Conservation (phyloP, 2,329 filamentous ascomycete genomes). For the Neoascochyta sp. region DNA sequence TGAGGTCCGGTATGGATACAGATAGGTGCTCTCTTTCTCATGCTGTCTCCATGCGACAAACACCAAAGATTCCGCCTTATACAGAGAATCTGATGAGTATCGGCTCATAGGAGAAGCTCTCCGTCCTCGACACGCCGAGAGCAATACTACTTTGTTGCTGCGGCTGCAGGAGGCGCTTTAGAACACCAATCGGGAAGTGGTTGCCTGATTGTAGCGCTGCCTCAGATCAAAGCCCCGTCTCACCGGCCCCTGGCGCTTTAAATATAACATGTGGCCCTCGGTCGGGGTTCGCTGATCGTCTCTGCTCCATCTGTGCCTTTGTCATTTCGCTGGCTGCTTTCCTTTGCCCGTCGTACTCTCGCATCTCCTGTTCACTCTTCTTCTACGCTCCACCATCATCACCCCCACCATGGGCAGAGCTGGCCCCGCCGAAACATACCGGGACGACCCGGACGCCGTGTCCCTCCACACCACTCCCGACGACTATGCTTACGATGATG, state of each 20-base stretch:
- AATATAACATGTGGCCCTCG: constrained; percentile 11
- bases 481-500: constrained; percentile 38
- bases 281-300: too few relatives aligned
- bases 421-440: constrained; percentile 22
- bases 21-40: too few relatives aligned
- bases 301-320: too few relatives aligned
- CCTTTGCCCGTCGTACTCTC: neutral
- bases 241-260: constrained; percentile 14
- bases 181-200: constrained; percentile 13
- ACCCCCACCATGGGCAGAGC: constrained; percentile 30
- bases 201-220: constrained; percentile 25
- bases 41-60: too few relatives aligned
- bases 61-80: too few relatives aligned
- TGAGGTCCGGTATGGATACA: too few relatives aligned
- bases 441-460: constrained; percentile 39
- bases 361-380: neutral
- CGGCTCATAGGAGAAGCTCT: too few relatives aligned
- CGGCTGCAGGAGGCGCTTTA: too few relatives aligned
- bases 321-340: constrained; percentile 1
- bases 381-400: neutral
- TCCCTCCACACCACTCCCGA: constrained; percentile 40
- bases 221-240: constrained; percentile 15
- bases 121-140: too few relatives aligned
- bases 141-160: too few relatives aligned
- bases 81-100: too few relatives aligned